Conservation (phyloP, 495 filamentous ascomycete genomes). For the Neurospora hispaniola region DNA sequence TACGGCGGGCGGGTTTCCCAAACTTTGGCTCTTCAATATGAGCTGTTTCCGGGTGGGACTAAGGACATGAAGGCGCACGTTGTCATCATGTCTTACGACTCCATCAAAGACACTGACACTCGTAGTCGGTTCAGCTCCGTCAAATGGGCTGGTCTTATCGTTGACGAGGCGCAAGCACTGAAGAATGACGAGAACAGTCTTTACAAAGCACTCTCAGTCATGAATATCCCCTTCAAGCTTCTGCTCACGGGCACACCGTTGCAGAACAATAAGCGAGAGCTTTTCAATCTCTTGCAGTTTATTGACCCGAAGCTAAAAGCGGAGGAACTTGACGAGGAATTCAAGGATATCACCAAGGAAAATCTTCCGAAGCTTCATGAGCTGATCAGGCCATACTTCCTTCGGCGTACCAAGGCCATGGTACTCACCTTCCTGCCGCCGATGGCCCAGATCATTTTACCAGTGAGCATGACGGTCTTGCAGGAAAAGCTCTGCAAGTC, state of each 20-base stretch:
- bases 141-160: constrained; percentile 79
- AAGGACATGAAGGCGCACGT: constrained; percentile 69
- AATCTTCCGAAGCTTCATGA: constrained; percentile 73
- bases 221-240: constrained; percentile 70
- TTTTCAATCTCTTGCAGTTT: constrained; percentile 95
- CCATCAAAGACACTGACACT: constrained; percentile 58
- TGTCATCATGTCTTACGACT: constrained; percentile 90
- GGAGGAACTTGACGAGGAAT: constrained; percentile 60
- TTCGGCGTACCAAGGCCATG: constrained; percentile 71
- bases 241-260: constrained; percentile 86
- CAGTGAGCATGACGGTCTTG: constrained; percentile 81
- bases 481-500: constrained; percentile 94
- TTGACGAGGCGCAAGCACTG: constrained; percentile 92
- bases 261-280: constrained; percentile 87
- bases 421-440: constrained; percentile 85
- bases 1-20: constrained; percentile 66
- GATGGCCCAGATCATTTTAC: constrained; percentile 89
- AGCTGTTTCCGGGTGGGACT: constrained; percentile 59
- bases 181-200: constrained; percentile 85
- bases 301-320: constrained; percentile 61
- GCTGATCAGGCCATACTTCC: constrained; percentile 68
- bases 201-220: constrained; percentile 57
- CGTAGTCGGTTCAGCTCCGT: constrained; percentile 51
- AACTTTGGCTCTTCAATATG: constrained; percentile 59
- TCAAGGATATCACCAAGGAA: constrained; percentile 61